These are phyloP conservation scores for Alectoria sarmentosa DNA, from an alignment of 495 filamentous ascomycete genomes.

Conservation along the genomic window DNA sequence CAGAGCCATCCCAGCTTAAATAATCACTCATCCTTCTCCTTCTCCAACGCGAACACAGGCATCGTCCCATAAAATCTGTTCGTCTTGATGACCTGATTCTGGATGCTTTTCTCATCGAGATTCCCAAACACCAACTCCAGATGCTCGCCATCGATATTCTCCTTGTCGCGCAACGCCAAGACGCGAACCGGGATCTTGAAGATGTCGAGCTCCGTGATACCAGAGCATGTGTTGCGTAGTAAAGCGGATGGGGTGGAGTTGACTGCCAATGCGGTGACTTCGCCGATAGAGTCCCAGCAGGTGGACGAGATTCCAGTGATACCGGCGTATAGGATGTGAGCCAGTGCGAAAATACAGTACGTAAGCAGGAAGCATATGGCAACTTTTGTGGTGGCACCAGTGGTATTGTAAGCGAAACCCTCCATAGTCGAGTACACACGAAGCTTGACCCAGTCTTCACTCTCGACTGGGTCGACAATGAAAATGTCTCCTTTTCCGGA, in stretches of 20 bases:
- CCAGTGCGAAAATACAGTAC: neutral
- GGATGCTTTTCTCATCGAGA: neutral
- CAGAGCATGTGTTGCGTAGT: neutral
- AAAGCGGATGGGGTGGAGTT: neutral
- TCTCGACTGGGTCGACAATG: neutral
- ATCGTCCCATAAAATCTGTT: neutral
- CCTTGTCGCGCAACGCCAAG: neutral
- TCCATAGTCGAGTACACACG: neutral
- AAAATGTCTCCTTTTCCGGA: neutral
- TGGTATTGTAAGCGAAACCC: neutral
- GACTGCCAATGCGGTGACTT: neutral
- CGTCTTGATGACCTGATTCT: neutral
- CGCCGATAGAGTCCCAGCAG: neutral
- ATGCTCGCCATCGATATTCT: slow-evolving; percentile 2
- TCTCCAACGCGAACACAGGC: neutral
- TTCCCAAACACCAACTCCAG: neutral
- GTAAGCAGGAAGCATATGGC: neutral
- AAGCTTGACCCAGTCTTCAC: neutral
- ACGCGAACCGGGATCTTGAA: neutral
- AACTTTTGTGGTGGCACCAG: neutral
- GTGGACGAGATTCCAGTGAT: neutral
- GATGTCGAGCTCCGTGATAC: neutral
- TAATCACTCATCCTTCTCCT: neutral
- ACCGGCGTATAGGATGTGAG: neutral
- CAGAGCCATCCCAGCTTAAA: no score